Percentiles rank a stretch among this genome's conserved stretches.
Evolutionary conservation across 1,284 basidiomycete species (phyloP).

Genomic region (Puccinia polysora): DNA sequence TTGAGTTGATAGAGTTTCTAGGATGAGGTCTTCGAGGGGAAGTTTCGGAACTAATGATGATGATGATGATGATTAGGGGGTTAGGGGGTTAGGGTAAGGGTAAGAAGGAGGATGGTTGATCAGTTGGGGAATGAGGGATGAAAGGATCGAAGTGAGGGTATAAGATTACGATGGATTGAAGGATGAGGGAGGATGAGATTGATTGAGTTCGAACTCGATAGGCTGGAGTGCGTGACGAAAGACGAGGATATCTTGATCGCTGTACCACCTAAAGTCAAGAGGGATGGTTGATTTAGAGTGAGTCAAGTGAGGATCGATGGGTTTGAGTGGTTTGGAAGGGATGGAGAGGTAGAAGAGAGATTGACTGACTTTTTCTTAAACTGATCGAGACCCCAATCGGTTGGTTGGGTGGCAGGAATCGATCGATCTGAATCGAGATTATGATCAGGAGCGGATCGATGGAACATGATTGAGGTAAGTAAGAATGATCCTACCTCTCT

Average conservation of each 20-base stretch:
- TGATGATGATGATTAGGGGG: neutral
- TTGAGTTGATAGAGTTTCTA: conserved; percentile 11
- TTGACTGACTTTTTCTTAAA: conserved; percentile 22
- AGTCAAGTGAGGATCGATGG: too few relatives aligned
- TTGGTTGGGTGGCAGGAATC: neutral
- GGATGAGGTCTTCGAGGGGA: neutral
- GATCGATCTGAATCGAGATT: conserved; percentile 2
- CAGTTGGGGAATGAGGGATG: too few relatives aligned
- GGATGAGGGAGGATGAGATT: neutral
- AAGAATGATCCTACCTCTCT: too few relatives aligned
- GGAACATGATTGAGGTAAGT: too few relatives aligned
- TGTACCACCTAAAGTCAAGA: conserved; percentile 42
- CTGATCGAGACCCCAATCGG: neutral
- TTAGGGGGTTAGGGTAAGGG: neutral
- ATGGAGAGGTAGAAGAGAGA: too few relatives aligned
- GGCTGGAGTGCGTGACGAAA: conserved; percentile 19
- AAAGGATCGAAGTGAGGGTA: too few relatives aligned
- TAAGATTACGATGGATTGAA: too few relatives aligned
- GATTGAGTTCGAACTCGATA: neutral
- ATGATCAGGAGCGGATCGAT: too few relatives aligned
- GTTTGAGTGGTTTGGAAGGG: too few relatives aligned
- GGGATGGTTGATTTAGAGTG: too few relatives aligned
- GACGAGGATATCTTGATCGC: conserved; percentile 28
- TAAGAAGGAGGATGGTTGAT: neutral
- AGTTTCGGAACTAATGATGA: neutral